Percentiles rank a stretch among this genome's conserved stretches.
These are phyloP conservation scores for Chimonanthus praecox DNA, from an alignment of 164 flowering plant genomes.

Conservation along the genomic window DNA sequence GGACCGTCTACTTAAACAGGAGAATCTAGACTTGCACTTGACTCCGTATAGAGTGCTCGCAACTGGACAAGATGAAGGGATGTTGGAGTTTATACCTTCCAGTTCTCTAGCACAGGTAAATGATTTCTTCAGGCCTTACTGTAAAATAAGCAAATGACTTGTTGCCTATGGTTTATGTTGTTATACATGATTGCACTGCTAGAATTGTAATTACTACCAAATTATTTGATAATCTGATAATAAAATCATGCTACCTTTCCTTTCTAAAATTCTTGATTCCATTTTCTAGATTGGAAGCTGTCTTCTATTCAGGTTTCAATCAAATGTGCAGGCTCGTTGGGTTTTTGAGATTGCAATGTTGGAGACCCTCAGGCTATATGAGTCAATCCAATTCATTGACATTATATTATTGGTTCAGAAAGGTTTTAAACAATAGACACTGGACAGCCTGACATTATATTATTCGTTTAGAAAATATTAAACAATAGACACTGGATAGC, in stretches of 20 bases:
- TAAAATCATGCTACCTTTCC: not conserved
- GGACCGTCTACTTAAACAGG: constrained; percentile 95
- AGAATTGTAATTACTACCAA: not conserved
- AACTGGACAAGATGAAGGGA: constrained; percentile 98
- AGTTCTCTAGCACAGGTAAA: constrained; percentile 92
- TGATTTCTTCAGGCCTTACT: not conserved
- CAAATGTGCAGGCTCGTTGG: not conserved
- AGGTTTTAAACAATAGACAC: too few relatives aligned
- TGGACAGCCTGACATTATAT: too few relatives aligned
- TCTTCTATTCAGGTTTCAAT: not conserved
- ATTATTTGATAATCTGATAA: not conserved
- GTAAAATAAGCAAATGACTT: not conserved
- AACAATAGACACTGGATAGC: too few relatives aligned
- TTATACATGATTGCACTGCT: not conserved
- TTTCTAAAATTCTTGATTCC: too few relatives aligned
- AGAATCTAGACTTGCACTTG: constrained; percentile 91
- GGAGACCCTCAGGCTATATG: too few relatives aligned
- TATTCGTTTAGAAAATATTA: too few relatives aligned
- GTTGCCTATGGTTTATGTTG: not conserved
- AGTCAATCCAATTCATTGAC: too few relatives aligned
- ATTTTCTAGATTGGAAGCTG: not conserved
- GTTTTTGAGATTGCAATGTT: too few relatives aligned
- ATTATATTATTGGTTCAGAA: too few relatives aligned
- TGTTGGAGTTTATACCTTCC: constrained; percentile 97
- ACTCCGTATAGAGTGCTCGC: constrained; percentile 99